Evolutionary conservation across 768 basidiomycete species (phyloP).

Genomic region (Artomyces pyxidatus): DNA sequence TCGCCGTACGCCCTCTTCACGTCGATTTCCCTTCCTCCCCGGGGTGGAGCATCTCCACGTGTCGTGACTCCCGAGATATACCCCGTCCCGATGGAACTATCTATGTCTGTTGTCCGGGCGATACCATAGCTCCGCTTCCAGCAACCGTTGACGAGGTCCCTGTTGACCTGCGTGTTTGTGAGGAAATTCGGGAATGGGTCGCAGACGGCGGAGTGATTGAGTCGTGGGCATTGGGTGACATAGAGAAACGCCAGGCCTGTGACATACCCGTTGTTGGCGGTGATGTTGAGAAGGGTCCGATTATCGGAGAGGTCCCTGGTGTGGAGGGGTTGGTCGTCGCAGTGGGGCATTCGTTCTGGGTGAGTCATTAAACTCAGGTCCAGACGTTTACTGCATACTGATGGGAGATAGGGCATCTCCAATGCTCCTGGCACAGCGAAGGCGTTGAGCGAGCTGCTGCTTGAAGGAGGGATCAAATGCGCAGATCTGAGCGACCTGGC

Average conservation of each 20-base stretch:
- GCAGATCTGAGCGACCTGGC: constrained; percentile 43
- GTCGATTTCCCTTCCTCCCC: constrained; percentile 42
- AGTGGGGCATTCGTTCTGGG: constrained; percentile 77
- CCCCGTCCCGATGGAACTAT: constrained; percentile 63
- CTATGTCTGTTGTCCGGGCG: constrained; percentile 75
- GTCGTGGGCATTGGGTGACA: constrained; percentile 44
- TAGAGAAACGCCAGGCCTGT: constrained; percentile 62
- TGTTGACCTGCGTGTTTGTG: constrained; percentile 49
- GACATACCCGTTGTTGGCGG: constrained; percentile 59
- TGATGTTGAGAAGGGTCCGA: constrained; percentile 61
- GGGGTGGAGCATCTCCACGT: constrained; percentile 12
- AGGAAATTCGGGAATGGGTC: constrained; percentile 47
- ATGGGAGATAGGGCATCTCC: constrained; percentile 52
- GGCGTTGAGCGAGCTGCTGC: constrained; percentile 59
- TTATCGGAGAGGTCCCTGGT: constrained; percentile 53
- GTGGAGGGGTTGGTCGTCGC: constrained; percentile 63
- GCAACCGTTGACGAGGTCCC: constrained; percentile 62
- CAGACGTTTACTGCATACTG: neutral
- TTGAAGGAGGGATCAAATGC: constrained; percentile 56
- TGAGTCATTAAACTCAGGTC: constrained; percentile 25
- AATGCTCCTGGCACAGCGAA: constrained; percentile 81
- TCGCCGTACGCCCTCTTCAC: constrained; percentile 81
- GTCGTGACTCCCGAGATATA: constrained; percentile 57
- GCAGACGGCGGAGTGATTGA: constrained; percentile 31
- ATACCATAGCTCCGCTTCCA: constrained; percentile 56